These are phyloP conservation scores for Trapa incisa DNA, from an alignment of 345 rosid species.

Conservation along the genomic window DNA sequence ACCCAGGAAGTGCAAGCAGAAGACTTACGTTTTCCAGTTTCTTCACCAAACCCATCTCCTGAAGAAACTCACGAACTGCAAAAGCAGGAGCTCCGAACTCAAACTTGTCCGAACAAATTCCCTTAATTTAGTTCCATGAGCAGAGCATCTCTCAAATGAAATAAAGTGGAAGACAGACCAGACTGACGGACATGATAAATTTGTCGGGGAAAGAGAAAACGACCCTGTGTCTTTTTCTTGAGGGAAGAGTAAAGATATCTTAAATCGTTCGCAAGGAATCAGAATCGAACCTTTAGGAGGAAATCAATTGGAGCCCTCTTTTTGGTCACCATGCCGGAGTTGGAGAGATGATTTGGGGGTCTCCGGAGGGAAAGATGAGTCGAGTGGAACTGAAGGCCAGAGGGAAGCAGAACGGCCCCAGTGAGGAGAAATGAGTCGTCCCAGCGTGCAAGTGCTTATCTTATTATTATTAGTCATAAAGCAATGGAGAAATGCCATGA, in stretches of 20 bases:
- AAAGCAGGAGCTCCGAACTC: background rate
- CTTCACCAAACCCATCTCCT: background rate
- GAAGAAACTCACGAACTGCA: background rate
- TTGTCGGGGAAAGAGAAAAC: background rate
- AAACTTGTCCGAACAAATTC: background rate
- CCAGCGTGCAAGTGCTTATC: background rate
- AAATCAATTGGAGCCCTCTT: background rate
- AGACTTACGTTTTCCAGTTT: background rate
- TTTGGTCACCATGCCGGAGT: background rate
- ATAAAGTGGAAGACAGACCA: background rate
- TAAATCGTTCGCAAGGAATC: slow-evolving; percentile 1
- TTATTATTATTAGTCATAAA: background rate
- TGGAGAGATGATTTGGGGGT: background rate
- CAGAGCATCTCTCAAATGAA: background rate
- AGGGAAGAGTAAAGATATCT: background rate
- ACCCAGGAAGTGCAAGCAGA: background rate
- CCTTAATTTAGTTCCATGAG: background rate
- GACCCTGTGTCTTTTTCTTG: background rate
- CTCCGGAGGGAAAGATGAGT: background rate
- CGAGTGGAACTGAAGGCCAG: background rate
- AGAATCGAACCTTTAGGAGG: background rate
- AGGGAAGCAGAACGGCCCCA: background rate
- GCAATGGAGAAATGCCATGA: too few relatives aligned
- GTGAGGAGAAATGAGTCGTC: background rate
- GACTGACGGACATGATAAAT: background rate